Evolutionary conservation across 1,284 basidiomycete genomes (phyloP).

Genomic region (Vanrija sp.): DNA sequence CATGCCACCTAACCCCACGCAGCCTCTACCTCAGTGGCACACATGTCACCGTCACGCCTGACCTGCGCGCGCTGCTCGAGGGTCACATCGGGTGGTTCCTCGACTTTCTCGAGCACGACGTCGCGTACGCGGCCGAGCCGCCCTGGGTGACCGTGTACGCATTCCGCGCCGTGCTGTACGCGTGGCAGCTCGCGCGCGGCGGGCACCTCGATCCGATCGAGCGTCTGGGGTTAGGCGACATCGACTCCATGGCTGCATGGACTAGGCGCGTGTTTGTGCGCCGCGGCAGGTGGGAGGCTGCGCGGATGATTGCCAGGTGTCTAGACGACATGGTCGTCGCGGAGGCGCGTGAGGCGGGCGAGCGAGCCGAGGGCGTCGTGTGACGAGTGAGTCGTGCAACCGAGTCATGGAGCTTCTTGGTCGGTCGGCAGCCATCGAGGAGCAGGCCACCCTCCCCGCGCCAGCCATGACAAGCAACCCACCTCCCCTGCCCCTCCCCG

Average conservation of each 20-base stretch:
- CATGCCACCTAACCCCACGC: no score
- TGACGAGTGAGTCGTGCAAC: no score
- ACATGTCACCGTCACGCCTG: conserved; percentile 12
- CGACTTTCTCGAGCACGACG: conserved; percentile 14
- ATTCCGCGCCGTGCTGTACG: conserved; percentile 29
- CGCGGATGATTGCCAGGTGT: conserved; percentile 1
- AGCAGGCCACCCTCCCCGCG: no score
- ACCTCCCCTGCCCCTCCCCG: no score
- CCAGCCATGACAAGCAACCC: no score
- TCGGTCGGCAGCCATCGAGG: no score
- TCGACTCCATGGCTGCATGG: conserved; percentile 14
- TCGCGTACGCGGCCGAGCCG: conserved; percentile 10
- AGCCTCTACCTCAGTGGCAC: conserved; percentile 14
- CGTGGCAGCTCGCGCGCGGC: conserved; percentile 25
- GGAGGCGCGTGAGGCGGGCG: no score
- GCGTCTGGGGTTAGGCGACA: conserved; percentile 8
- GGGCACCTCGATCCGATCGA: conserved; percentile 7
- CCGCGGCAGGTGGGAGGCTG: conserved; percentile 16
- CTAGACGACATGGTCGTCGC: no score
- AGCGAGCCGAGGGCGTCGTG: no score
- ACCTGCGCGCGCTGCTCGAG: conserved; percentile 8
- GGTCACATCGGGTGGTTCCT: conserved; percentile 29
- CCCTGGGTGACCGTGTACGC: conserved; percentile 31
- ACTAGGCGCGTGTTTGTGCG: conserved; percentile 17
- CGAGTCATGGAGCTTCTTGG: no score